Conservation (phyloP, 768 basidiomycete species). For the Termitomyces sp. region DNA sequence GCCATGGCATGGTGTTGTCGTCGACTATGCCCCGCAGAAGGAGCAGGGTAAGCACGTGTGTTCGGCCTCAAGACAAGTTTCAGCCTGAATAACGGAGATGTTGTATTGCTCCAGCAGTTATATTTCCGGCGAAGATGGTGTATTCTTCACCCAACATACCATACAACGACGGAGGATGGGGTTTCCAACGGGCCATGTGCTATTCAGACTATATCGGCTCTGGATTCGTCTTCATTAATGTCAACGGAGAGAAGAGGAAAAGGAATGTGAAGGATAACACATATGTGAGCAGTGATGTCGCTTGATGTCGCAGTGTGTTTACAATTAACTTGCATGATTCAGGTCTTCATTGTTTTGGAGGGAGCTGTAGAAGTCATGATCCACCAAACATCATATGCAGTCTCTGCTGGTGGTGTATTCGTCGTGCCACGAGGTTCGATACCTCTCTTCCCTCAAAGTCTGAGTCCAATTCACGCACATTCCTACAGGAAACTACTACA, state of each 20-base stretch:
- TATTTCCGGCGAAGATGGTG: conserved; percentile 15
- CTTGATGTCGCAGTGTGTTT: background rate
- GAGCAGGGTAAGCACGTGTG: conserved; percentile 10
- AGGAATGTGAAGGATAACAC: conserved; percentile 94
- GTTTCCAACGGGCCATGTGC: conserved; percentile 88
- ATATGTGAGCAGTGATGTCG: conserved; percentile 52
- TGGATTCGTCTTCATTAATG: conserved; percentile 82
- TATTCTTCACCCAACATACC: conserved; percentile 11
- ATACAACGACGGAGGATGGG: conserved; percentile 41
- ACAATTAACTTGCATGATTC: background rate
- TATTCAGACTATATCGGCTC: conserved; percentile 91
- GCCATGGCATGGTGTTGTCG: conserved; percentile 14
- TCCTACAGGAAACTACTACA: conserved; percentile 78
- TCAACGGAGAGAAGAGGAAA: conserved; percentile 74
- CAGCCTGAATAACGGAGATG: background rate
- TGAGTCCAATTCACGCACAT: conserved; percentile 1
- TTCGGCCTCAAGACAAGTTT: background rate
- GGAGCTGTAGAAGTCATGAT: conserved; percentile 87
- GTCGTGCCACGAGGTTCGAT: conserved; percentile 79
- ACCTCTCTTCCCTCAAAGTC: background rate
- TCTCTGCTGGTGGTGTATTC: conserved; percentile 83
- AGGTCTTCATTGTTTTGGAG: conserved; percentile 70
- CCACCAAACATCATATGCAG: conserved; percentile 72
- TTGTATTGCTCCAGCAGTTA: conserved; percentile 5
- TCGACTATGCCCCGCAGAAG: conserved; percentile 10